Conservation (phyloP, 495 filamentous ascomycete species). For the Talaromyces nanjingensis region DNA sequence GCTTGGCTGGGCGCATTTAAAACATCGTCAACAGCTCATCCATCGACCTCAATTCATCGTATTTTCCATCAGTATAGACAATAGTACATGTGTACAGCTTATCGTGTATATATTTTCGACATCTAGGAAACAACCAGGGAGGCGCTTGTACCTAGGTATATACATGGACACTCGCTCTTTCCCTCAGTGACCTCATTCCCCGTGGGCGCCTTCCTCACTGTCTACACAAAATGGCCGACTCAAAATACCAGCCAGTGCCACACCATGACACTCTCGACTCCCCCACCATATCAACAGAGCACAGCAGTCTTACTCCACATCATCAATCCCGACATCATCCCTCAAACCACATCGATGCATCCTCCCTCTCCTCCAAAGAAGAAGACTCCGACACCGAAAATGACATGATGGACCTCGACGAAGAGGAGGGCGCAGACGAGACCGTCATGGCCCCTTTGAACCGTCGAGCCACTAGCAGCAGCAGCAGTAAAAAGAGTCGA, state of each 20-base stretch:
- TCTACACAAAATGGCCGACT: not conserved
- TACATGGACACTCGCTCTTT: not conserved
- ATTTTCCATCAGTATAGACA: not conserved
- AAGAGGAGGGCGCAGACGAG: slow-evolving; percentile 2
- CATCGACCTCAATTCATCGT: not conserved
- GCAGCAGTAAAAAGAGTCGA: not conserved
- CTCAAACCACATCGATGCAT: not conserved
- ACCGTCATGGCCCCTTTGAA: not conserved
- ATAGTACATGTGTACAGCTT: not conserved
- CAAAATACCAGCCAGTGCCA: slow-evolving; percentile 7
- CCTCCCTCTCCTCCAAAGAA: not conserved
- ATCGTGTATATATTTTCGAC: not conserved
- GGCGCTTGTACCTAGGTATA: not conserved
- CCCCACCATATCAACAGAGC: not conserved
- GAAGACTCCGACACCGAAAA: not conserved
- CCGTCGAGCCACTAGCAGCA: not conserved
- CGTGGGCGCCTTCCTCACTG: not conserved
- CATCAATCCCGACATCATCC: not conserved
- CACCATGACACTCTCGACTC: not conserved
- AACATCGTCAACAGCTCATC: not conserved
- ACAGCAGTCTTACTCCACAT: not conserved
- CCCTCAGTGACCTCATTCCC: not conserved
- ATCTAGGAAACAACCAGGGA: not conserved
- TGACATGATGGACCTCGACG: not conserved
- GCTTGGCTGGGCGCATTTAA: not conserved